Percentiles rank a stretch among this genome's conserved stretches.
phyloP scores from a whole-genome alignment of 257 asterid species.

The Petunia axillaris region DNA sequence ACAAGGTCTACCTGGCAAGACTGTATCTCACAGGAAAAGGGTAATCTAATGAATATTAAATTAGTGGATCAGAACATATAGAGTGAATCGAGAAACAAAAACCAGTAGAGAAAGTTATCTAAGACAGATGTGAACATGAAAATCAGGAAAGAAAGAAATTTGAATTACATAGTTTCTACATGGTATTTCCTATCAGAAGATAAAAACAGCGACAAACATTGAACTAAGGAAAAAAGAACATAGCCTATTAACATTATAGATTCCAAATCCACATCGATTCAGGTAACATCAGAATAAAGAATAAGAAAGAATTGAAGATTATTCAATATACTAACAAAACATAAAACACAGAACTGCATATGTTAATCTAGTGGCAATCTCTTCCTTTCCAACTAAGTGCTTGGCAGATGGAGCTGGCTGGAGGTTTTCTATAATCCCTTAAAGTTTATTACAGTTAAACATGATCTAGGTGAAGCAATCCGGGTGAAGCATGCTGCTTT shows the following conservation, averaged over 20 bases:
- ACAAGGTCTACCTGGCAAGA: slow-evolving; percentile 98
- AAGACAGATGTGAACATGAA: not conserved
- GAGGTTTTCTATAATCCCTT: not conserved
- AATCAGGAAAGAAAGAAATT: not conserved
- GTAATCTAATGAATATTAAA: slow-evolving; percentile 7
- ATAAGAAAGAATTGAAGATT: slow-evolving; percentile 7
- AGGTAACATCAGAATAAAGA: not conserved
- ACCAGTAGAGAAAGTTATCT: slow-evolving; percentile 8
- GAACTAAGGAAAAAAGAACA: not conserved
- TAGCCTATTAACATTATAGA: not conserved
- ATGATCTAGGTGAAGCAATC: not conserved
- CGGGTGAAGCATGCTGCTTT: not conserved
- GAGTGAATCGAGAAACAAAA: slow-evolving; percentile 3
- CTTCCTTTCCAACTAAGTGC: not conserved
- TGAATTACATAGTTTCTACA: slow-evolving; percentile 6
- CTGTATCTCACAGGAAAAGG: slow-evolving; percentile 36
- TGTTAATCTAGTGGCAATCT: slow-evolving; percentile 1
- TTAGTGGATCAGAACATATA: not conserved
- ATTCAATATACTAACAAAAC: not conserved
- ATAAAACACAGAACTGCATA: slow-evolving; percentile 4
- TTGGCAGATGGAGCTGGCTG: not conserved
- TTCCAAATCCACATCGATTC: slow-evolving; percentile 9
- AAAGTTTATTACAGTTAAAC: slow-evolving; percentile 18
- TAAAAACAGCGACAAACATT: not conserved
- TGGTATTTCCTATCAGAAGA: slow-evolving; percentile 1